Percentiles rank a stretch among this genome's conserved stretches.
Conservation (phyloP, 768 basidiomycete genomes). For the Termitomyces sp. region DNA sequence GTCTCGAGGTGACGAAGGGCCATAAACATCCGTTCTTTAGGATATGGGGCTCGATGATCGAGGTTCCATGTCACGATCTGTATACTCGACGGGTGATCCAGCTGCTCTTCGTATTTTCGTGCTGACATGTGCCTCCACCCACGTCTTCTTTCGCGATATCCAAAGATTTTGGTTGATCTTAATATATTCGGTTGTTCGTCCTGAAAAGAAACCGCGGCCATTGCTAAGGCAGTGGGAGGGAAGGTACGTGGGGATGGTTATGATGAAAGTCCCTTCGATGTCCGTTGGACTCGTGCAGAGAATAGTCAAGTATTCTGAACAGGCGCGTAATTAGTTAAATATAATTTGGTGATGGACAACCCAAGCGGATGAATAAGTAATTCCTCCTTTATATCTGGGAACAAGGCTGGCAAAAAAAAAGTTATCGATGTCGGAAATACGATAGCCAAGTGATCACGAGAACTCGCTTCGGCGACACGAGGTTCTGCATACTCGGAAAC, state of each 20-base stretch:
- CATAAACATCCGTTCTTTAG: conserved; percentile 40
- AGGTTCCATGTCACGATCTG: conserved; percentile 74
- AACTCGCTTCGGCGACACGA: conserved; percentile 26
- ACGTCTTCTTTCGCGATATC: conserved; percentile 35
- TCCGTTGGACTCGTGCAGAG: not conserved
- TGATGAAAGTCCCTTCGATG: not conserved
- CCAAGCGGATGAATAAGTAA: conserved; percentile 1
- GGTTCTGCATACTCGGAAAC: conserved; percentile 15
- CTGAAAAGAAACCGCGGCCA: conserved; percentile 11
- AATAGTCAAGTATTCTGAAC: not conserved
- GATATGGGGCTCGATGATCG: conserved; percentile 39
- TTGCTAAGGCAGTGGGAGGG: not conserved
- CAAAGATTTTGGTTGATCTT: conserved; percentile 32
- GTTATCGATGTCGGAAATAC: conserved; percentile 15
- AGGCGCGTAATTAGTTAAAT: conserved; percentile 6
- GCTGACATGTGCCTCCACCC: conserved; percentile 45
- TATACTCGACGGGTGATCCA: conserved; percentile 32
- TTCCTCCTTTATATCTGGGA: conserved; percentile 1
- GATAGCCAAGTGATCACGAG: conserved; percentile 26
- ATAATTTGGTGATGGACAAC: conserved; percentile 2
- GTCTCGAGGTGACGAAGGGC: conserved; percentile 55
- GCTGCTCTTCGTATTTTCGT: conserved; percentile 26
- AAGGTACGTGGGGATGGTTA: not conserved
- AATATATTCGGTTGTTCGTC: conserved; percentile 26
- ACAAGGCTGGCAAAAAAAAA: conserved; percentile 1